Conservation (phyloP, 768 basidiomycete genomes). For the Mycena vitilis region DNA sequence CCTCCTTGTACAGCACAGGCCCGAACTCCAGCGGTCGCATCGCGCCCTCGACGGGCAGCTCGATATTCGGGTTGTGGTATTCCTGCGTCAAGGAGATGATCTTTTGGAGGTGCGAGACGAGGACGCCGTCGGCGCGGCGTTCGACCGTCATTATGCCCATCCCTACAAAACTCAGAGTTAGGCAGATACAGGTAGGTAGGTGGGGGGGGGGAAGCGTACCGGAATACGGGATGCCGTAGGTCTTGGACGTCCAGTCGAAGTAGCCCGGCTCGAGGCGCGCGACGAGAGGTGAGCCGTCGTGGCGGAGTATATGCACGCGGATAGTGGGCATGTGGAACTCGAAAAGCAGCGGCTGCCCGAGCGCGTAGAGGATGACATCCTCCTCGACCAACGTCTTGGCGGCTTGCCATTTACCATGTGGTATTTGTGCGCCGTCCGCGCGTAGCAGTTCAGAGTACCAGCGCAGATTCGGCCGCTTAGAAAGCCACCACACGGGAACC, state of each 20-base stretch:
- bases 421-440: slow-evolving; percentile 1
- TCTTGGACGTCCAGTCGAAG: too few relatives aligned
- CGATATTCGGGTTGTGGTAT: not conserved
- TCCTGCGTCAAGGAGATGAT: slow-evolving; percentile 10
- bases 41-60: slow-evolving; percentile 22
- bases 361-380: slow-evolving; percentile 15
- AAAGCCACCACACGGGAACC: slow-evolving; percentile 1
- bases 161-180: not conserved
- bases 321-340: slow-evolving; percentile 20
- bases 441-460: not conserved
- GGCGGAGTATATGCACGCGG: not conserved
- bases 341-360: slow-evolving; percentile 24
- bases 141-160: slow-evolving; percentile 25
- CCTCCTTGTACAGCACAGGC: slow-evolving; percentile 22
- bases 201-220: too few relatives aligned
- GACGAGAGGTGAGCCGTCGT: too few relatives aligned
- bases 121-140: slow-evolving; percentile 5
- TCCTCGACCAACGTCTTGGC: not conserved
- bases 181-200: too few relatives aligned
- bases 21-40: not conserved
- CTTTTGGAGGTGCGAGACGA: slow-evolving; percentile 21
- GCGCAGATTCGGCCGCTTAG: not conserved
- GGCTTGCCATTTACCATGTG: not conserved
- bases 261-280: too few relatives aligned
- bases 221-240: too few relatives aligned